These are phyloP conservation scores for Ceratocystis alfenasii DNA, from an alignment of 2,329 filamentous ascomycete species.

Conservation along the genomic window DNA sequence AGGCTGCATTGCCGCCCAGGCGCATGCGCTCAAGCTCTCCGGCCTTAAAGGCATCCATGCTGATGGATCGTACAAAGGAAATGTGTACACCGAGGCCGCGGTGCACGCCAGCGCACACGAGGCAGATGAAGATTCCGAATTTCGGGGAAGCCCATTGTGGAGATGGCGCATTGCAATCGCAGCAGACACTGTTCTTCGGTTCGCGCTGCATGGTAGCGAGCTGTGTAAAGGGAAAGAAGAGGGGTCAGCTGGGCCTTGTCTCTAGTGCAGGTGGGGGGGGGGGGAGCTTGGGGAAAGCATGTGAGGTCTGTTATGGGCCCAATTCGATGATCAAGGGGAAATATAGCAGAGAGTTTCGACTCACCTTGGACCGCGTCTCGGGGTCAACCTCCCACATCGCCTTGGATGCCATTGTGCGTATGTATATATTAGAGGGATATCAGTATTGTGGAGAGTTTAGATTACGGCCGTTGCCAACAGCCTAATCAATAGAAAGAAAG, in stretches of 20 bases:
- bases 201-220: constrained; percentile 84
- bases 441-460: neutral
- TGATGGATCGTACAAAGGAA: constrained; percentile 93
- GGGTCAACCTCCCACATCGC: constrained; percentile 98
- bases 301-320: neutral
- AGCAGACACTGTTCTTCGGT: constrained; percentile 78
- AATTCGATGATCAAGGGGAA: neutral
- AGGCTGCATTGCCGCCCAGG: constrained; percentile 76
- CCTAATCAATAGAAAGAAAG: neutral
- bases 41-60: constrained; percentile 96
- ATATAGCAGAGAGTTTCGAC: constrained; percentile 20
- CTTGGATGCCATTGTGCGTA: constrained; percentile 50
- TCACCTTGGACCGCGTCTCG: constrained; percentile 87
- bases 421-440: neutral
- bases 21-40: constrained; percentile 90
- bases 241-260: constrained; percentile 2
- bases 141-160: constrained; percentile 98
- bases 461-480: neutral
- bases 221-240: constrained; percentile 35
- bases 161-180: constrained; percentile 88
- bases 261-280: neutral
- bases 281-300: neutral
- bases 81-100: constrained; percentile 94
- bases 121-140: constrained; percentile 97
- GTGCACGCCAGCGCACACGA: constrained; percentile 89